Conservation (phyloP, 305 asterid genomes). For the Fraxinus xanthoxyloides region DNA sequence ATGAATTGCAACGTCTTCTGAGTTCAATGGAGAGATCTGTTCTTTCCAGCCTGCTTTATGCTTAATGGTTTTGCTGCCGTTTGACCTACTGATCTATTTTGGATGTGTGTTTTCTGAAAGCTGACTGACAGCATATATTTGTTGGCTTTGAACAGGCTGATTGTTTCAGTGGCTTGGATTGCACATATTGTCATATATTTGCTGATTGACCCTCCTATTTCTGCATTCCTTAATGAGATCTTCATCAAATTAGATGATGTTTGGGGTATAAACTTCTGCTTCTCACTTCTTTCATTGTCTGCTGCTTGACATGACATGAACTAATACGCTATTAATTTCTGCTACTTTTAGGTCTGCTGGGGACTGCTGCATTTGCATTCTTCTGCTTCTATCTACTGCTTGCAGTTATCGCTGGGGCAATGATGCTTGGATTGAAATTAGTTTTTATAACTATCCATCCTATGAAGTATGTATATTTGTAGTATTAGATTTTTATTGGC, state of each 20-base stretch:
- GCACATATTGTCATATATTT: slow-evolving; percentile 88
- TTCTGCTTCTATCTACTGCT: slow-evolving; percentile 97
- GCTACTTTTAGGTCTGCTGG: slow-evolving; percentile 80
- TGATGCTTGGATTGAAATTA: slow-evolving; percentile 92
- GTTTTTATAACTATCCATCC: slow-evolving; percentile 90
- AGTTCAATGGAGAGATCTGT: neutral
- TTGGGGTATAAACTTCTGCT: slow-evolving; percentile 64
- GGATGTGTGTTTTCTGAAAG: neutral
- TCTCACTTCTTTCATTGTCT: slow-evolving; percentile 13
- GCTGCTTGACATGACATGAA: neutral
- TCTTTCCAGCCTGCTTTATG: neutral
- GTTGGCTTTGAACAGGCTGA: slow-evolving; percentile 59
- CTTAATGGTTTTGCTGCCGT: slow-evolving; percentile 11
- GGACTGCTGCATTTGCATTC: slow-evolving; percentile 95
- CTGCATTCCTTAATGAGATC: slow-evolving; percentile 84
- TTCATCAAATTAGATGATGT: slow-evolving; percentile 84
- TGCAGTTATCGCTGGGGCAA: slow-evolving; percentile 96
- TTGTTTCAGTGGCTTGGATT: slow-evolving; percentile 93
- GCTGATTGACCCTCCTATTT: slow-evolving; percentile 87
- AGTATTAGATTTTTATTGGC: neutral
- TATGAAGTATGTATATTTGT: slow-evolving; percentile 58
- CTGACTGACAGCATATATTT: slow-evolving; percentile 11
- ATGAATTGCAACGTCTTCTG: neutral
- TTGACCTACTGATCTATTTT: neutral
- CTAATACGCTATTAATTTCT: slow-evolving; percentile 13